Evolutionary conservation across 164 flowering plant genomes (phyloP).

Genomic region (Malania oleifera): DNA sequence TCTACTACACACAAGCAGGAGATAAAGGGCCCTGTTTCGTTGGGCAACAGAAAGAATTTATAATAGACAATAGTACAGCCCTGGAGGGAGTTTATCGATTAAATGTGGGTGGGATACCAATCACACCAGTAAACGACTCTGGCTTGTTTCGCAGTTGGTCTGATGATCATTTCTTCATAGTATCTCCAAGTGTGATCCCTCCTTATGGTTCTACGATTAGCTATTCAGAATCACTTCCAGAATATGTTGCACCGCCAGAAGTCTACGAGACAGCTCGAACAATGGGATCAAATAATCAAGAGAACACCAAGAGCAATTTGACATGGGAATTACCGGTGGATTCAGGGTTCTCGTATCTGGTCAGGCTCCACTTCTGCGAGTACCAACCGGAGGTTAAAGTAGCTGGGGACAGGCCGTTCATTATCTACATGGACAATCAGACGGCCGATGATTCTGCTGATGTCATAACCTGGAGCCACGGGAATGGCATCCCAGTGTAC

Average conservation of each 20-base stretch:
- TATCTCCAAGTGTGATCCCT: not conserved
- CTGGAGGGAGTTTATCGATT: conserved; percentile 7
- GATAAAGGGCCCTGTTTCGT: not conserved
- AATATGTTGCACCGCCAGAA: conserved; percentile 8
- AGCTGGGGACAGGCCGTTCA: conserved; percentile 18
- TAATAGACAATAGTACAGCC: conserved; percentile 1
- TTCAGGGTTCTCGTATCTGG: conserved; percentile 34
- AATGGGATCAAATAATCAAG: conserved; percentile 12
- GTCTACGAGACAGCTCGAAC: conserved; percentile 19
- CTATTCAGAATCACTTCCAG: not conserved
- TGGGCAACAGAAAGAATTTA: not conserved
- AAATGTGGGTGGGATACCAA: conserved; percentile 12
- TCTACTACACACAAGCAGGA: conserved; percentile 5
- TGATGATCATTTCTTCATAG: conserved; percentile 7
- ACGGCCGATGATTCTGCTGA: conserved; percentile 16
- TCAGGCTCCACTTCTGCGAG: conserved; percentile 60
- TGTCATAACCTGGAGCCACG: conserved; percentile 10
- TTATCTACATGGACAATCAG: conserved; percentile 21
- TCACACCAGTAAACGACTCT: conserved; percentile 7
- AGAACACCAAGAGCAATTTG: conserved; percentile 26
- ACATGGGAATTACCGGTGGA: conserved; percentile 49
- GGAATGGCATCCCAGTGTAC: conserved; percentile 20
- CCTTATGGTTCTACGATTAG: not conserved
- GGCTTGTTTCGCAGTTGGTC: conserved; percentile 19
- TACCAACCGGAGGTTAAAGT: conserved; percentile 6